Conservation (phyloP, 2,329 filamentous ascomycete species). For the Pseudofabraea citricarpa region DNA sequence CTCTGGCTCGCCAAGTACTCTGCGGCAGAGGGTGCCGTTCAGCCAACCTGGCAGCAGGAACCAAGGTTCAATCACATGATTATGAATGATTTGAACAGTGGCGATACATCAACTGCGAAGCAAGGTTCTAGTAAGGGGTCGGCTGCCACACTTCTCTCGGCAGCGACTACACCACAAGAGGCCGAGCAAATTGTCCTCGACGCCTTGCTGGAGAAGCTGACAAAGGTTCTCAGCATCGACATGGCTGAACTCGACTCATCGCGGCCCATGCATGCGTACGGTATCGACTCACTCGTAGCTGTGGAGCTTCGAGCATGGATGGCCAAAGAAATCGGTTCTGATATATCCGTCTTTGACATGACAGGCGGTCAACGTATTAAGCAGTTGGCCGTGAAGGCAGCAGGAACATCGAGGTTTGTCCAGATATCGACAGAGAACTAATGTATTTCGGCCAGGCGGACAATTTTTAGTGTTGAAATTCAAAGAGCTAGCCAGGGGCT, state of each 20-base stretch:
- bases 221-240: constrained; percentile 21
- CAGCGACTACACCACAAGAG: constrained; percentile 1
- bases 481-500: too few relatives aligned
- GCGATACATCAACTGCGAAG: neutral
- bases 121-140: neutral
- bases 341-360: constrained; percentile 24
- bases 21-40: neutral
- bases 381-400: too few relatives aligned
- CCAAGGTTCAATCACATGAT: neutral
- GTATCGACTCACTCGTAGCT: constrained; percentile 48
- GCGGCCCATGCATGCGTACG: constrained; percentile 32
- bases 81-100: neutral
- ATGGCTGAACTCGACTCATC: constrained; percentile 20
- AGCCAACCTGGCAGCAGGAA: neutral
- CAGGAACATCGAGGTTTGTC: too few relatives aligned
- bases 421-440: too few relatives aligned
- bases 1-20: neutral
- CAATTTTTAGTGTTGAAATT: too few relatives aligned
- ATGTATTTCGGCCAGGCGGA: too few relatives aligned
- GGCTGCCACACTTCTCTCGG: constrained; percentile 5
- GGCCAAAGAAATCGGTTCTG: constrained; percentile 33
- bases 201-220: constrained; percentile 17
- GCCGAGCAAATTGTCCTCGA: constrained; percentile 8
- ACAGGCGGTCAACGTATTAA: too few relatives aligned
- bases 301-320: constrained; percentile 48